phyloP scores from a whole-genome alignment of 768 basidiomycete species.

The Myochromella boudieri region DNA sequence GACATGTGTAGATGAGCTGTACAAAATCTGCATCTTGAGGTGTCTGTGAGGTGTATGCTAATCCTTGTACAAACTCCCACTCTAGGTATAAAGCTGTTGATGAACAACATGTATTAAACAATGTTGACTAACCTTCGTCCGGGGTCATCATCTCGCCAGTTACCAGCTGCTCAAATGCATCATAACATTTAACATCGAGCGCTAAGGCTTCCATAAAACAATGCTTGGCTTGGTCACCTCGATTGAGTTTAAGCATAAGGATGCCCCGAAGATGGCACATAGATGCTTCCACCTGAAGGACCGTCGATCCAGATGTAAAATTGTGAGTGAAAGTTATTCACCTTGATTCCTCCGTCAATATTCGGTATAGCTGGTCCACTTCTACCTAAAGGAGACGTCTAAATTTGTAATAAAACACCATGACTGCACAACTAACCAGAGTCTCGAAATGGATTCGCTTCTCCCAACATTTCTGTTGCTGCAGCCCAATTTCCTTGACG shows the following conservation, averaged over 20 bases:
- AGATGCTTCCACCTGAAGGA: constrained; percentile 84
- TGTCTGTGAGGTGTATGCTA: constrained; percentile 81
- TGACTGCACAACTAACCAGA: constrained; percentile 42
- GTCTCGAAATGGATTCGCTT: constrained; percentile 84
- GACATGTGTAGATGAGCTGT: constrained; percentile 87
- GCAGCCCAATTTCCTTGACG: constrained; percentile 91
- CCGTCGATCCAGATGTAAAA: not conserved
- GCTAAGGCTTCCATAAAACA: constrained; percentile 95
- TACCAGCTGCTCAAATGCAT: constrained; percentile 88
- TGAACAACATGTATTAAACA: constrained; percentile 1
- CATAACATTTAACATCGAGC: constrained; percentile 96
- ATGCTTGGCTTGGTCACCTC: constrained; percentile 87
- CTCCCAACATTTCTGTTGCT: constrained; percentile 90
- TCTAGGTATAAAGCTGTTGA: constrained; percentile 45
- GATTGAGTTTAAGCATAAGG: constrained; percentile 91
- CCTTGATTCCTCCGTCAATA: constrained; percentile 94
- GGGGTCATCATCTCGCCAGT: constrained; percentile 95
- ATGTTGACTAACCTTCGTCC: constrained; percentile 75
- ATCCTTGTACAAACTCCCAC: constrained; percentile 91
- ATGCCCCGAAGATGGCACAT: constrained; percentile 95
- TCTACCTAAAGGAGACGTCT: constrained; percentile 35
- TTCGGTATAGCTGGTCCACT: constrained; percentile 77
- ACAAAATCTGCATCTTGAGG: constrained; percentile 91
- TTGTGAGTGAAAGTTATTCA: constrained; percentile 31
- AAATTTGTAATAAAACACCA: not conserved